A percentile compares a stretch with the other conserved stretches of the same genome.
These are phyloP conservation scores for Diaporthe sp. DNA, from an alignment of 2,329 filamentous ascomycete genomes.

Conservation along the genomic window DNA sequence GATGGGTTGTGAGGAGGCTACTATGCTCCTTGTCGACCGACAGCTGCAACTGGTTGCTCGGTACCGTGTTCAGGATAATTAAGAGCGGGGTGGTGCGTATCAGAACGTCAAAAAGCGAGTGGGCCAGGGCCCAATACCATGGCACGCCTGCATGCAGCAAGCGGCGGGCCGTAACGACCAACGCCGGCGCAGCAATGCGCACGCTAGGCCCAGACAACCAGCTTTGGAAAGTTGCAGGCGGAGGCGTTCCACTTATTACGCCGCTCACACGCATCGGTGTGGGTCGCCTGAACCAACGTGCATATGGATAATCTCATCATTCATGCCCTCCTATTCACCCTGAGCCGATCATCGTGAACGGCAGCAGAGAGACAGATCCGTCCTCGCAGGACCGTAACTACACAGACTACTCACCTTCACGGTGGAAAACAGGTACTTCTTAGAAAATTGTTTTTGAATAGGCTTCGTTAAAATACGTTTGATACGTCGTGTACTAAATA, in stretches of 20 bases:
- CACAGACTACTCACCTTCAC: too few species aligned
- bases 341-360: background rate
- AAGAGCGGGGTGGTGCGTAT: too few species aligned
- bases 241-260: background rate
- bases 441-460: background rate
- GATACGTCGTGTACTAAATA: background rate
- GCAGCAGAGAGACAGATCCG: background rate
- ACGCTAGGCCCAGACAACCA: background rate
- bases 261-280: background rate
- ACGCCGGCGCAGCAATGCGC: background rate
- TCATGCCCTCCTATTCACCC: background rate
- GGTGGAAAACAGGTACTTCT: too few species aligned
- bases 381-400: background rate
- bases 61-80: too few species aligned
- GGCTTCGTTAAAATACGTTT: background rate
- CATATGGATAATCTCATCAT: background rate
- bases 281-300: background rate
- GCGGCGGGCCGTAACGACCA: background rate
- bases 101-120: background rate
- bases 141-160: background rate
- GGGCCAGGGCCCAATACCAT: background rate
- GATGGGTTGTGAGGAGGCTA: too few species aligned
- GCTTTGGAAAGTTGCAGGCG: background rate
- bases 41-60: too few species aligned
- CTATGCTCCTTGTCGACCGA: too few species aligned